Percentiles rank a stretch among this genome's conserved stretches.
phyloP scores from a whole-genome alignment of 1,139 yeast species.

The Suhomyces chickasaworum region DNA sequence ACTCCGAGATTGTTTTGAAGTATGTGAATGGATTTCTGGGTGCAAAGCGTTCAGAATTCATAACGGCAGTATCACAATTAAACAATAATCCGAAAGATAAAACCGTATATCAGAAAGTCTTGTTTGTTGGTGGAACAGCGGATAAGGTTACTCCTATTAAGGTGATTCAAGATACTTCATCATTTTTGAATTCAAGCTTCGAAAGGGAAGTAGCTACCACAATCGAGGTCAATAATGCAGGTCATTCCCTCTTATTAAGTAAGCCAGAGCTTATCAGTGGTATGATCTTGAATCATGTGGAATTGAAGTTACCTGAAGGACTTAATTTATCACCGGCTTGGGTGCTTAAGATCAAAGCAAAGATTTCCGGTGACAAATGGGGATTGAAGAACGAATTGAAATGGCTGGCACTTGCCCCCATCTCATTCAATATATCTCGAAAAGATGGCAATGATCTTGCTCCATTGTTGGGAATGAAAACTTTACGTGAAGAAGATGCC shows the following conservation, averaged over 20 bases:
- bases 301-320: conserved; percentile 48
- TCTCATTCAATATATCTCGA: conserved; percentile 49
- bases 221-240: conserved; percentile 54
- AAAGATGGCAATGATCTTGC: conserved; percentile 36
- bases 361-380: conserved; percentile 72
- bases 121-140: conserved; percentile 58
- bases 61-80: conserved; percentile 38
- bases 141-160: conserved; percentile 58
- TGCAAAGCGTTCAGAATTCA: conserved; percentile 47
- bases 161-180: conserved; percentile 29
- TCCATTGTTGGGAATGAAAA: conserved; percentile 72
- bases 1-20: conserved; percentile 54
- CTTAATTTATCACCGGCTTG: conserved; percentile 59
- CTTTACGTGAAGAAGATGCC: conserved; percentile 65
- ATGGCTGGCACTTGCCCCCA: conserved; percentile 61
- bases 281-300: conserved; percentile 59
- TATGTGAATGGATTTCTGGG: conserved; percentile 53
- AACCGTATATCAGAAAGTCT: conserved; percentile 42
- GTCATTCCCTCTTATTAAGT: conserved; percentile 66
- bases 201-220: conserved; percentile 34
- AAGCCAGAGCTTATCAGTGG: conserved; percentile 71
- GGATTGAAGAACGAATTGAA: conserved; percentile 73
- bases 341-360: conserved; percentile 64
- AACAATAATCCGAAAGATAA: conserved; percentile 36
- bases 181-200: conserved; percentile 28